Evolutionary conservation across 2,329 filamentous ascomycete genomes (phyloP), one percentile per base, ranked within the genome.

Genomic region (Pseudocercospora vitis): DNA sequence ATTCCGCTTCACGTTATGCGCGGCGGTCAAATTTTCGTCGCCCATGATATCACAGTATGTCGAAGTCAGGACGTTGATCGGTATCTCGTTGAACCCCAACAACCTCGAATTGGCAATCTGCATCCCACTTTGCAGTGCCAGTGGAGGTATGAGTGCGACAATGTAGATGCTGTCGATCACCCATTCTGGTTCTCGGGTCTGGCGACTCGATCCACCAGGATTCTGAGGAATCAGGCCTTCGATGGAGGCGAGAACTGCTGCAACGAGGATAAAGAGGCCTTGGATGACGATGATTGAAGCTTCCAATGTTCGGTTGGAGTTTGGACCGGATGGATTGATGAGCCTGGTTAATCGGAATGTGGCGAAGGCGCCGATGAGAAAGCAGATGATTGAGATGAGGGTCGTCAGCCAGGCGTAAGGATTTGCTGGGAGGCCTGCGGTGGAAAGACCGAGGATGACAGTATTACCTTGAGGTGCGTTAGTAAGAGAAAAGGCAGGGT

Each of bases 381-480:
- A 83, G 58, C 75, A 73, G 52, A 63, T 67, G 58, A 83, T 79
- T 49, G 81, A 83, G 56, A 76, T 70, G 16, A 80, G 71, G 2
- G 78, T 79, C 53, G 76, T 79, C 48, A 78, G 70, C 79, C 77
- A 82, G 50, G 77, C 80, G 50, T 73, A 73, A 3, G 79, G 78
- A 53, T 80, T 70, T 12, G 71, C 72, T 16, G 73, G 81, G 42
- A 82, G 79, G 24, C 70, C 69, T 2, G 81, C 77, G 9, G 80
- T 78, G 51, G 81, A 81, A 18, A 85, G 78, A 14, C 79, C 81
- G 32, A 85, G 74, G 69, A 85, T 84, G 61, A 85, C 78, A 7
- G 82, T 85, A 68, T 85, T 85, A 32, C 82, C 81, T 73, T 71
- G 11, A 5, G 32, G 18, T 4, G 16, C 19, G 14, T 7, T 11